phyloP scores from a whole-genome alignment of 2,329 filamentous ascomycete species.

The Cylindrodendrum hubeiense region DNA sequence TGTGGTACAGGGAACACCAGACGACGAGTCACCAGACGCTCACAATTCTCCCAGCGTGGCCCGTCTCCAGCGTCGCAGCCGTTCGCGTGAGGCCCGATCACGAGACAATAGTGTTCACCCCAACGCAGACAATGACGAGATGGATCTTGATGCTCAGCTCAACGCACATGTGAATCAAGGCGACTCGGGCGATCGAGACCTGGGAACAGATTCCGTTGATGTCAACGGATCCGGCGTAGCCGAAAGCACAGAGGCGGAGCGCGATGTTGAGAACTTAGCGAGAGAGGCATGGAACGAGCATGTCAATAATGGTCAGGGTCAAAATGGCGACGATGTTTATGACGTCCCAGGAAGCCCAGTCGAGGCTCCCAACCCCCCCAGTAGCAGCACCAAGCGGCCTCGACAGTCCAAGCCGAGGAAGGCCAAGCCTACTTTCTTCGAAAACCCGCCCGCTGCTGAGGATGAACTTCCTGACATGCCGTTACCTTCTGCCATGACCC shows the following conservation, averaged over 20 bases:
- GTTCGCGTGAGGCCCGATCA: conserved; percentile 38
- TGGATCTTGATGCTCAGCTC: conserved; percentile 38
- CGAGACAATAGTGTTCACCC: conserved; percentile 42
- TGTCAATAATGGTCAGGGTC: conserved; percentile 46
- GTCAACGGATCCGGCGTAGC: conserved; percentile 20
- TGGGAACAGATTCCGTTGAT: conserved; percentile 22
- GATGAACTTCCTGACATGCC: conserved; percentile 43
- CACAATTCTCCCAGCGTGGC: conserved; percentile 46
- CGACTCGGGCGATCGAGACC: conserved; percentile 19
- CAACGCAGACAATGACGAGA: conserved; percentile 34
- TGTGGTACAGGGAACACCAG: conserved; percentile 36
- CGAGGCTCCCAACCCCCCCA: conserved; percentile 36
- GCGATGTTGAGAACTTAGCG: conserved; percentile 48
- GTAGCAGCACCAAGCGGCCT: conserved; percentile 41
- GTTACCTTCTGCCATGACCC: conserved; percentile 49
- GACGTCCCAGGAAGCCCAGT: conserved; percentile 42
- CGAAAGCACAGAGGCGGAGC: conserved; percentile 24
- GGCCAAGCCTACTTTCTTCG: conserved; percentile 61
- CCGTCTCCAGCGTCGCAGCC: conserved; percentile 38
- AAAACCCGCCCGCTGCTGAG: conserved; percentile 44
- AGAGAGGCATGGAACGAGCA: conserved; percentile 52
- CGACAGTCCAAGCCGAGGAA: conserved; percentile 59
- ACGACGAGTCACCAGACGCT: conserved; percentile 29
- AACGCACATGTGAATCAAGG: conserved; percentile 23
- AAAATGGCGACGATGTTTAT: conserved; percentile 38